Conservation (phyloP, 192 early-diverging fungal genomes). For the Coemansia sp. region DNA sequence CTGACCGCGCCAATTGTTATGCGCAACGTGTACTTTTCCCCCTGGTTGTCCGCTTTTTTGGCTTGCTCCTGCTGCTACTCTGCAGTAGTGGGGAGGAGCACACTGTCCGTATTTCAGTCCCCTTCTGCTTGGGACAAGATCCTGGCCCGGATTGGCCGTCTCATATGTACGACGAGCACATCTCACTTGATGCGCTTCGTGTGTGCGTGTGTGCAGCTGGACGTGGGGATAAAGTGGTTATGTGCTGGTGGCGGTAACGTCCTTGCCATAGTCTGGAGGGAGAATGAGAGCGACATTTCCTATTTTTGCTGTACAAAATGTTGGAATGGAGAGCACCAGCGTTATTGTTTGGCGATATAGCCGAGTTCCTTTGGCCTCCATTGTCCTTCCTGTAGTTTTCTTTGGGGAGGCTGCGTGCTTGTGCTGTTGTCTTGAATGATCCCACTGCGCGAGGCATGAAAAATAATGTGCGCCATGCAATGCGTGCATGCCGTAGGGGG, state of each 20-base stretch:
- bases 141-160: not conserved
- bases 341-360: not conserved
- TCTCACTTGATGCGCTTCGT: not conserved
- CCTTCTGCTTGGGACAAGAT: not conserved
- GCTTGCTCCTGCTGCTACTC: conserved; percentile 12
- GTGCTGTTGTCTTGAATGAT: not conserved
- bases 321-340: not conserved
- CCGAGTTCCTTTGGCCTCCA: conserved; percentile 1
- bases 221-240: conserved; percentile 1
- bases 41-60: conserved; percentile 5
- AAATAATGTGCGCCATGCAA: conserved; percentile 6
- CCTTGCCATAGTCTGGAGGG: not conserved
- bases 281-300: not conserved
- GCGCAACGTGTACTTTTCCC: conserved; percentile 13
- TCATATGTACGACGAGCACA: not conserved
- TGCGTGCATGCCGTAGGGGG: conserved; percentile 1
- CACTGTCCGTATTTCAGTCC: not conserved
- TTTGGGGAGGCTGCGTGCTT: not conserved
- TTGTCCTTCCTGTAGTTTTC: not conserved
- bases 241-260: not conserved
- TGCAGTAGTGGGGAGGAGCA: not conserved
- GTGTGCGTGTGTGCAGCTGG: not conserved
- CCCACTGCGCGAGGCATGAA: conserved; percentile 1
- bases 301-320: not conserved
- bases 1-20: conserved; percentile 8